Evolutionary conservation across 331 rosid species (phyloP).

Genomic region (Malus hybrid): DNA sequence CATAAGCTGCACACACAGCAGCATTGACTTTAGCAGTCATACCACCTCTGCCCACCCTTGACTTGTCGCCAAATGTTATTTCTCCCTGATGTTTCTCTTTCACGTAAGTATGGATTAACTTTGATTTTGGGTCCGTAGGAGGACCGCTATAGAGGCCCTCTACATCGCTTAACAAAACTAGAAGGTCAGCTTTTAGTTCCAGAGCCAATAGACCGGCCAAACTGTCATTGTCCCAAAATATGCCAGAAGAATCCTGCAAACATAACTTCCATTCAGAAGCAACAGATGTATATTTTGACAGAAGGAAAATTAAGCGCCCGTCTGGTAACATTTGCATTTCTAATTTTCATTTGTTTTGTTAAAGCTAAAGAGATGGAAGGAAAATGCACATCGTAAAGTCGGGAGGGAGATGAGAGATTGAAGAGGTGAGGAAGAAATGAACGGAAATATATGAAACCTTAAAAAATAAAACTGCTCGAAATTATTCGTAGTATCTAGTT

Average conservation of each 20-base stretch:
- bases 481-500: not conserved
- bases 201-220: conserved; percentile 74
- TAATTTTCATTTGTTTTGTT: not conserved
- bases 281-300: not conserved
- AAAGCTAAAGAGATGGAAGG: not conserved
- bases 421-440: not conserved
- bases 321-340: not conserved
- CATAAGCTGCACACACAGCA: conserved; percentile 63
- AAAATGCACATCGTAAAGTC: not conserved
- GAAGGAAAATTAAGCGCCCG: not conserved
- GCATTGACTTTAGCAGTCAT: conserved; percentile 92
- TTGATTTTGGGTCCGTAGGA: conserved; percentile 70
- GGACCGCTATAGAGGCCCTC: conserved; percentile 85
- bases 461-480: not conserved
- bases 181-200: conserved; percentile 84
- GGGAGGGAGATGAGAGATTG: not conserved
- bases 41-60: conserved; percentile 82
- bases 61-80: conserved; percentile 85
- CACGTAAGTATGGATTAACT: conserved; percentile 64
- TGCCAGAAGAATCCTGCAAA: conserved; percentile 83
- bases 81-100: conserved; percentile 67
- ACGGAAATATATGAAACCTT: not conserved
- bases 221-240: conserved; percentile 91
- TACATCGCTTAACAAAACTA: conserved; percentile 83
- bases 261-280: conserved; percentile 23